These are phyloP conservation scores for Erysimum cheiranthoides DNA, from an alignment of 345 rosid species.

Conservation along the genomic window DNA sequence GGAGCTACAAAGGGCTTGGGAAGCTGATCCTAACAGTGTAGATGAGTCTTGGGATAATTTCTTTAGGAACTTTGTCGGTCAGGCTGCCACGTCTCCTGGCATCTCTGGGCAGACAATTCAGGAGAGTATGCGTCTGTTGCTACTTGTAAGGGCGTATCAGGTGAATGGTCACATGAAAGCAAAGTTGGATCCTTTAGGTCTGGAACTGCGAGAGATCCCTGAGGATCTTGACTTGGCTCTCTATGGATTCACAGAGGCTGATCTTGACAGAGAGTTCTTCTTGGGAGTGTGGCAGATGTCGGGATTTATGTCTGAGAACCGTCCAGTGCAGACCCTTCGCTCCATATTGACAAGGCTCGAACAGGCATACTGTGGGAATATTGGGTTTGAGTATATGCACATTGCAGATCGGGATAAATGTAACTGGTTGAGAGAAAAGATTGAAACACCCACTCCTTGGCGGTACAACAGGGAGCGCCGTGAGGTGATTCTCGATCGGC, in stretches of 20 bases:
- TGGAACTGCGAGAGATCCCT: slow-evolving; percentile 75
- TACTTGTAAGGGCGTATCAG: slow-evolving; percentile 84
- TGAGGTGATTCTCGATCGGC: slow-evolving; percentile 79
- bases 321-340: slow-evolving; percentile 84
- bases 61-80: slow-evolving; percentile 84
- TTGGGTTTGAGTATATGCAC: slow-evolving; percentile 87
- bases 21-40: slow-evolving; percentile 70
- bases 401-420: slow-evolving; percentile 77
- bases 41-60: slow-evolving; percentile 95
- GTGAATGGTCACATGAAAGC: slow-evolving; percentile 93
- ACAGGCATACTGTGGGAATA: slow-evolving; percentile 86
- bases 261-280: slow-evolving; percentile 85
- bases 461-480: slow-evolving; percentile 72
- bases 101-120: slow-evolving; percentile 88
- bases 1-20: slow-evolving; percentile 87
- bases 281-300: slow-evolving; percentile 87
- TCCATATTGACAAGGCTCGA: slow-evolving; percentile 77
- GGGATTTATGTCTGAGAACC: slow-evolving; percentile 84
- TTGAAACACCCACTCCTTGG: slow-evolving; percentile 80
- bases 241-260: slow-evolving; percentile 77
- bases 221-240: slow-evolving; percentile 77
- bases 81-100: slow-evolving; percentile 74
- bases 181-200: slow-evolving; percentile 69
- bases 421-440: slow-evolving; percentile 86
- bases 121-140: slow-evolving; percentile 82